Evolutionary conservation across 1,284 basidiomycete species (phyloP).

Genomic region (Microbotryum violaceum): DNA sequence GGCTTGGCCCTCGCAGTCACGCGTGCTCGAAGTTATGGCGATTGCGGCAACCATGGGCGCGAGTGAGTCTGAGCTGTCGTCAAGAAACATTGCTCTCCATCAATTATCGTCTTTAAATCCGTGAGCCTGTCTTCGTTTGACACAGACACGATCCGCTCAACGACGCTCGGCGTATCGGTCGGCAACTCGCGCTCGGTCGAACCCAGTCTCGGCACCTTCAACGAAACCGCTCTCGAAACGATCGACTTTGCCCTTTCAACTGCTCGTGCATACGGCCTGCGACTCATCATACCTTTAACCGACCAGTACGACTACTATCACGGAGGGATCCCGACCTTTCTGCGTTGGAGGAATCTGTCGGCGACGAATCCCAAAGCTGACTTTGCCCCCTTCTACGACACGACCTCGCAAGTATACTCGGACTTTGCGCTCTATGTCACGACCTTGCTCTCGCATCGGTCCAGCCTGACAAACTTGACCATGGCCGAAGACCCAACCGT

Average conservation of each 20-base stretch:
- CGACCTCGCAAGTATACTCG: constrained; percentile 12
- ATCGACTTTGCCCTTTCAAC: constrained; percentile 39
- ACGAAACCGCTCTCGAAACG: constrained; percentile 34
- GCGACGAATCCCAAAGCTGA: constrained; percentile 5
- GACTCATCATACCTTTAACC: constrained; percentile 41
- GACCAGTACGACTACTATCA: constrained; percentile 40
- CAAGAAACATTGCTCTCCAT: background rate
- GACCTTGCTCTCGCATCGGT: constrained; percentile 24
- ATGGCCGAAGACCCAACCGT: constrained; percentile 28
- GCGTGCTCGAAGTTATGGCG: constrained; percentile 38
- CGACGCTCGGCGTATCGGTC: constrained; percentile 42
- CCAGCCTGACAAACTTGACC: constrained; percentile 22
- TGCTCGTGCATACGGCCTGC: constrained; percentile 36
- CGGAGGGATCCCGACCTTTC: constrained; percentile 31
- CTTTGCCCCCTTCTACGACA: constrained; percentile 27
- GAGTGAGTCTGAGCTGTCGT: constrained; percentile 15
- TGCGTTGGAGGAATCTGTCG: constrained; percentile 32
- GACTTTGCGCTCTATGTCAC: constrained; percentile 30
- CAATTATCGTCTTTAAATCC: no score
- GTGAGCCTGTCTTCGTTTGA: no score
- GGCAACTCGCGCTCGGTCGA: constrained; percentile 40
- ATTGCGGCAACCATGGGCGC: constrained; percentile 41
- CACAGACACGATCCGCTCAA: constrained; percentile 37
- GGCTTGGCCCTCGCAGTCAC: constrained; percentile 36
- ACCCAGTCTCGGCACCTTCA: constrained; percentile 38